Evolutionary conservation across 176 grass and related monocot genomes (phyloP).

Genomic region (Musa schizocarpa): DNA sequence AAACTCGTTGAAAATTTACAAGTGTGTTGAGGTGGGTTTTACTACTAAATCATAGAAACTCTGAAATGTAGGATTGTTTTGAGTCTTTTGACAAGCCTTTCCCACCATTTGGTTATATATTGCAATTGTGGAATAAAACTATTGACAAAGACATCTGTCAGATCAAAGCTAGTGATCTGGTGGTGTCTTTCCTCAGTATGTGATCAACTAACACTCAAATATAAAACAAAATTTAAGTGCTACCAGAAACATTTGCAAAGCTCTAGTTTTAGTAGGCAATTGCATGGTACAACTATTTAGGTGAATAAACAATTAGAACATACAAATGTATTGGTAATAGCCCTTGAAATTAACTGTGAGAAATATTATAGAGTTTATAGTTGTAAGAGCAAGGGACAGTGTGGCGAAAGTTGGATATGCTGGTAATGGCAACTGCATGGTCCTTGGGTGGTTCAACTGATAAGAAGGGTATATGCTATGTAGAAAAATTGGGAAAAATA

Average conservation of each 20-base stretch:
- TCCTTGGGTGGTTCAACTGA: not conserved
- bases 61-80: not conserved
- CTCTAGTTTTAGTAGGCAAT: not conserved
- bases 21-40: not conserved
- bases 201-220: not conserved
- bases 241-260: not conserved
- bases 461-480: not conserved
- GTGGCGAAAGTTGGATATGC: not conserved
- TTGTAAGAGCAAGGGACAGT: not conserved
- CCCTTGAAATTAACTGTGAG: not conserved
- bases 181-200: not conserved
- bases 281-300: not conserved
- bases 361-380: not conserved
- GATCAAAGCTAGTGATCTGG: not conserved
- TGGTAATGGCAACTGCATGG: not conserved
- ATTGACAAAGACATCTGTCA: not conserved
- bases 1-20: not conserved
- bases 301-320: not conserved
- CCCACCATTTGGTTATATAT: not conserved
- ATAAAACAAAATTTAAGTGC: not conserved
- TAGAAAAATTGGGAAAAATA: not conserved
- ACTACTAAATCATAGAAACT: not conserved
- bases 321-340: not conserved
- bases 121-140: not conserved
- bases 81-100: not conserved